Conservation (phyloP, 2,329 filamentous ascomycete genomes). For the Xenosphaeropsis pyriputrescens region DNA sequence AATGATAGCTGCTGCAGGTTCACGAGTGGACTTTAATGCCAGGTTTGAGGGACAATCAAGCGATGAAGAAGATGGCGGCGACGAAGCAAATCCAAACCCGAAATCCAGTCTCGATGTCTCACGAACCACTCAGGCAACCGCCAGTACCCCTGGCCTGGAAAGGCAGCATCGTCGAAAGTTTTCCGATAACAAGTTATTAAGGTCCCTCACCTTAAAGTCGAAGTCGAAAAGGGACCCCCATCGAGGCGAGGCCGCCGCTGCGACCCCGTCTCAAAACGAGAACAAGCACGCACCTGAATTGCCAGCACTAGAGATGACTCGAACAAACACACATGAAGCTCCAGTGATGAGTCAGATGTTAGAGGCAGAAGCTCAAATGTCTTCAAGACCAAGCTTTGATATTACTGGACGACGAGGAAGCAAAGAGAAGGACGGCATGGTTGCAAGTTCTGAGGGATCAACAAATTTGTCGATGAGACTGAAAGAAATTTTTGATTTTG, state of each 20-base stretch:
- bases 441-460: slow-evolving; percentile 15
- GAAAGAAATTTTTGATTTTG: slow-evolving; percentile 77
- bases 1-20: slow-evolving; percentile 78
- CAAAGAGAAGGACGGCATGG: slow-evolving; percentile 5
- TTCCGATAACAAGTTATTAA: slow-evolving; percentile 50
- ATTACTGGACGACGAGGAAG: slow-evolving; percentile 20
- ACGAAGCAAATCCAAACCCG: slow-evolving; percentile 8
- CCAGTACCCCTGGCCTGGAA: slow-evolving; percentile 14
- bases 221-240: slow-evolving; percentile 24
- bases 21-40: slow-evolving; percentile 66
- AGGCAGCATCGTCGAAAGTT: slow-evolving; percentile 39
- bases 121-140: slow-evolving; percentile 18
- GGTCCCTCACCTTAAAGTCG: slow-evolving; percentile 31
- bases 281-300: slow-evolving; percentile 16
- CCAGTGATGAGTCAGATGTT: slow-evolving; percentile 69
- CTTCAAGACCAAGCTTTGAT: slow-evolving; percentile 41
- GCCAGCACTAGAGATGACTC: slow-evolving; percentile 16
- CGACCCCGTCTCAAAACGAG: slow-evolving; percentile 1
- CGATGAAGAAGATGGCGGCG: slow-evolving; percentile 38
- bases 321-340: slow-evolving; percentile 31
- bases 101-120: slow-evolving; percentile 10
- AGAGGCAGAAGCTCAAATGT: slow-evolving; percentile 53
- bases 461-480: slow-evolving; percentile 52
- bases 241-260: slow-evolving; percentile 10
- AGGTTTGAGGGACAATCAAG: slow-evolving; percentile 69